Base-by-base conservation (phyloP, 352 stramenopile species). In the Aphanomyces euteiches region DNA sequence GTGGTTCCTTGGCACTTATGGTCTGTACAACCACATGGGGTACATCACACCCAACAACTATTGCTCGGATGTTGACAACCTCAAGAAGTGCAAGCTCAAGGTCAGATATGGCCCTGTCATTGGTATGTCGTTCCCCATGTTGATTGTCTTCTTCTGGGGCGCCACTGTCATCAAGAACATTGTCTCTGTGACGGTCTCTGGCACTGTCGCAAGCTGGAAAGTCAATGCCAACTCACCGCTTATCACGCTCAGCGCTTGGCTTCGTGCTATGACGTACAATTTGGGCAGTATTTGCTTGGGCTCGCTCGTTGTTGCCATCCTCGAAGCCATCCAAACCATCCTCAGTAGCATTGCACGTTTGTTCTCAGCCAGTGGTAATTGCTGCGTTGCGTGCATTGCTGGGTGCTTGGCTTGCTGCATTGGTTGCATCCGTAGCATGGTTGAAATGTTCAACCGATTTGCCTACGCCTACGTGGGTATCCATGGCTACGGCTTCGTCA, bases 111-210 rank as follows among this genome's bases (percentile, higher is more conserved):
- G 80, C 8, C 73, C 79, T 0, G 82, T 88, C 41, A 36, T 93
- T 19, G 83, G 82, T 13, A 77, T 91, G 66, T 74, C 92, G 13
- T 93, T 96, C 72, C 74, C 83, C n/a, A 90, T 98, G 74, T 72
- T 98, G 43, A 54, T 98, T 17, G 88, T 92, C 54, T 98, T 96
- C 77, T 97, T 96, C 77, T 98, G 94, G 94, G 88, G 83, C 37
- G 84, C 76, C 4, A 87, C 89, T 54, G 87, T 97, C 50, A 70
- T 93, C 67, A 81, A 79, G 72, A 98, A 98, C 78, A 76, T 97
- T 34, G 83, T 98, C 56, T 84, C 90, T n/a, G 87, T 94, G 38
- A 96, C 92, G 7, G 88, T 95, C 6, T 85, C 90, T 10, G 93
- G 92, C 40, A 96, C 86, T 0, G 88, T 98, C 36, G 90, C 84